Evolutionary conservation across 352 stramenopile genomes (phyloP).

Genomic region (Plasmopara muralis): DNA sequence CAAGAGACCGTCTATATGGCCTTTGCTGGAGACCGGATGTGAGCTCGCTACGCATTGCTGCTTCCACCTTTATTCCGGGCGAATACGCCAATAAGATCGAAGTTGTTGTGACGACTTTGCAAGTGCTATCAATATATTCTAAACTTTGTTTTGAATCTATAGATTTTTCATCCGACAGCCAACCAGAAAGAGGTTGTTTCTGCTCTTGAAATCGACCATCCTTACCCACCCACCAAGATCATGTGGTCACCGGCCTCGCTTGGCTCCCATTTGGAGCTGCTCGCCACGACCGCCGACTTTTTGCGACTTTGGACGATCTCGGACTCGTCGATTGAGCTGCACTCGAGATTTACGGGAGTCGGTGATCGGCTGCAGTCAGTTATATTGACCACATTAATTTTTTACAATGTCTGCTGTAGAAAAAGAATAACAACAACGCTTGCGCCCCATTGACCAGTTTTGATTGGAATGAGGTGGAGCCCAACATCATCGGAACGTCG

Average conservation of each 20-base stretch:
- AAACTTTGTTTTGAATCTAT: neutral
- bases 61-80: constrained; percentile 72
- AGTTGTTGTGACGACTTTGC: constrained; percentile 26
- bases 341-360: constrained; percentile 71
- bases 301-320: constrained; percentile 72
- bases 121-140: neutral
- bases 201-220: constrained; percentile 71
- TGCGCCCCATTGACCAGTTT: constrained; percentile 97
- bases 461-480: constrained; percentile 97
- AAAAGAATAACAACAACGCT: constrained; percentile 72
- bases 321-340: constrained; percentile 66
- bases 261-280: constrained; percentile 44
- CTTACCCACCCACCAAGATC: constrained; percentile 83
- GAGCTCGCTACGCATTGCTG: constrained; percentile 55
- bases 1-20: constrained; percentile 61
- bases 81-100: constrained; percentile 88
- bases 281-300: constrained; percentile 82
- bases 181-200: constrained; percentile 53
- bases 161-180: constrained; percentile 59
- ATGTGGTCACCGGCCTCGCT: constrained; percentile 75
- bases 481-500: constrained; percentile 93
- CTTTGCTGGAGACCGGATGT: constrained; percentile 67
- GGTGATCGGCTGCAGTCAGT: neutral
- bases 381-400: neutral
- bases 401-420: constrained; percentile 11